A percentile compares a stretch with the other conserved stretches of the same genome.
phyloP scores from a whole-genome alignment of 148 eudicot genomes.

The Diospyros lotus region DNA sequence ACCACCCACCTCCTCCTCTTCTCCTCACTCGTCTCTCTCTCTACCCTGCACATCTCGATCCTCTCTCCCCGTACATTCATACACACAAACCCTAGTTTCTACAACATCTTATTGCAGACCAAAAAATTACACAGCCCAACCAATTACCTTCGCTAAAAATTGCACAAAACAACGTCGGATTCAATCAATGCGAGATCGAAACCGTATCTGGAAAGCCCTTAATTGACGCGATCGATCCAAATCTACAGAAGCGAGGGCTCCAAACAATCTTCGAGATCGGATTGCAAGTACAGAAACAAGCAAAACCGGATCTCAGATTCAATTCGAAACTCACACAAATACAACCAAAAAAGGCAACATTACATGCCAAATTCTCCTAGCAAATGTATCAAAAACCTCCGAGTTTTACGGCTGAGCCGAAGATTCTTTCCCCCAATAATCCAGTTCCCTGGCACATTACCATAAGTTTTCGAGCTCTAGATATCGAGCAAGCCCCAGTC shows the following conservation, averaged over 20 bases:
- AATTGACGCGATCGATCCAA: not conserved
- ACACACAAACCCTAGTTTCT: not conserved
- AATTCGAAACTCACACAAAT: slow-evolving; percentile 6
- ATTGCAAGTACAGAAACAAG: not conserved
- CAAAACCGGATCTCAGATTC: not conserved
- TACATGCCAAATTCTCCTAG: not conserved
- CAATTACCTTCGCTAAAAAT: not conserved
- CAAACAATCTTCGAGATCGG: slow-evolving; percentile 3
- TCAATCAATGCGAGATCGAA: slow-evolving; percentile 1
- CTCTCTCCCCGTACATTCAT: slow-evolving; percentile 11
- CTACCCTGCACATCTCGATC: slow-evolving; percentile 38
- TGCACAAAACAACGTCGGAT: not conserved
- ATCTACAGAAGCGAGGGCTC: not conserved
- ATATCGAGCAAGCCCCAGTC: slow-evolving; percentile 1
- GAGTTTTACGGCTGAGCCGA: not conserved
- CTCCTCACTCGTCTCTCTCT: slow-evolving; percentile 21
- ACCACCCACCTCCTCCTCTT: slow-evolving; percentile 33
- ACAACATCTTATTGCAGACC: not conserved
- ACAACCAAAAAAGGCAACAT: not conserved
- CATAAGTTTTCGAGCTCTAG: slow-evolving; percentile 6
- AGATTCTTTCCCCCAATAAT: not conserved
- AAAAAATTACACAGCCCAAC: not conserved
- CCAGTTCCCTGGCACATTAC: not conserved
- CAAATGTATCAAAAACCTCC: slow-evolving; percentile 1
- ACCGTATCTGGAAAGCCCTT: not conserved